Conservation (phyloP, 306 rosid genomes). For the Bauhinia variegata region DNA sequence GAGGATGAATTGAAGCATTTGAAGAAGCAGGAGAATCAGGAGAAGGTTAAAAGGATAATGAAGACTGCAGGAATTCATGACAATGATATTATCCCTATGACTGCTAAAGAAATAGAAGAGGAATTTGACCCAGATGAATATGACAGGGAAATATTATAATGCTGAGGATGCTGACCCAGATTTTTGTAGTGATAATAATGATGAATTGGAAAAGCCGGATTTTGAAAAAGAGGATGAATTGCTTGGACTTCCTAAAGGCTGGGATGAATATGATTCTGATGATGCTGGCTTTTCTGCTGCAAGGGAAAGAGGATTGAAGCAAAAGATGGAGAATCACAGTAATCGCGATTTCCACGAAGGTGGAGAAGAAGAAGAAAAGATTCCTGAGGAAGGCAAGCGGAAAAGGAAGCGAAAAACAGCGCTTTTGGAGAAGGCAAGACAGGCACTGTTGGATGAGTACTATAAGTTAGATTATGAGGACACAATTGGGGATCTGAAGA, state of each 20-base stretch:
- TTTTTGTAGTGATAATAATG: slow-evolving; percentile 56
- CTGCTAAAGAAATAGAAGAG: slow-evolving; percentile 65
- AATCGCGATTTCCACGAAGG: slow-evolving; percentile 43
- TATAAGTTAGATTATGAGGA: slow-evolving; percentile 86
- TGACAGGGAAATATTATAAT: slow-evolving; percentile 73
- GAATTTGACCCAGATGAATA: slow-evolving; percentile 88
- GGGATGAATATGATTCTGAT: slow-evolving; percentile 58
- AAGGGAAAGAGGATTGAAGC: slow-evolving; percentile 58
- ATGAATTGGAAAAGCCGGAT: slow-evolving; percentile 73
- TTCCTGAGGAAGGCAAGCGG: slow-evolving; percentile 55
- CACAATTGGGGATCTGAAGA: slow-evolving; percentile 84
- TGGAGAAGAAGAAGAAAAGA: slow-evolving; percentile 28
- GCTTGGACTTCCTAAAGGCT: slow-evolving; percentile 78
- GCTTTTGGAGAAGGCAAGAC: slow-evolving; percentile 79
- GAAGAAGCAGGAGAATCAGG: slow-evolving; percentile 84
- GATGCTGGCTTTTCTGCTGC: slow-evolving; percentile 76
- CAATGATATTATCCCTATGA: slow-evolving; percentile 55
- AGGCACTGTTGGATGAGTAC: slow-evolving; percentile 88
- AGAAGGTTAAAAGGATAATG: slow-evolving; percentile 68
- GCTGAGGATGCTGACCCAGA: slow-evolving; percentile 63
- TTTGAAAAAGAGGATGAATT: slow-evolving; percentile 84
- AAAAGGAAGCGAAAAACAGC: slow-evolving; percentile 78
- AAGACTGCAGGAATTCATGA: slow-evolving; percentile 71
- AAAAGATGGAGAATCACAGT: slow-evolving; percentile 46
- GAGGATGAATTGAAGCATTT: slow-evolving; percentile 88